Conservation (phyloP, 192 early-diverging fungal species). For the Geranomyces variabilis region DNA sequence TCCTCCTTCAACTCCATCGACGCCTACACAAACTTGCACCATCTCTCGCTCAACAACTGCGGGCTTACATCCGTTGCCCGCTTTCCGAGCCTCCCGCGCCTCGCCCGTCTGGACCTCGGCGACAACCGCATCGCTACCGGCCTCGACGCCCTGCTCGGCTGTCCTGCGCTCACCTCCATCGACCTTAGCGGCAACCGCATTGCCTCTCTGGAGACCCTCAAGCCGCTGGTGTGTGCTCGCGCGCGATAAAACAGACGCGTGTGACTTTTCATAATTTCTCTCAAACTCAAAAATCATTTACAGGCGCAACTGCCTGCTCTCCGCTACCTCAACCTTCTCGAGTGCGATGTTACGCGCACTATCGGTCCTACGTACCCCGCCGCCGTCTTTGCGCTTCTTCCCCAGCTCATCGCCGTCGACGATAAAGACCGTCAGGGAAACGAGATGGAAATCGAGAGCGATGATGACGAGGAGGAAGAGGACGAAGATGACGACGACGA, state of each 20-base stretch:
- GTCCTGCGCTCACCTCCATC: conserved; percentile 3
- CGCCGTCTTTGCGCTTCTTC: conserved; percentile 14
- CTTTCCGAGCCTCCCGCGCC: conserved; percentile 9
- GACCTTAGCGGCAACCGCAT: conserved; percentile 24
- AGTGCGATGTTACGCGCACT: conserved; percentile 14
- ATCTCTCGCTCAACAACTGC: conserved; percentile 29
- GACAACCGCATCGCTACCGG: conserved; percentile 24
- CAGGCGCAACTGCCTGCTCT: conserved; percentile 20
- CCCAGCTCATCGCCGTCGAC: conserved; percentile 17
- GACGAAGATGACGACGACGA: conserved; percentile 3
- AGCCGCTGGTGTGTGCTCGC: conserved; percentile 18
- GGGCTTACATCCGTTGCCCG: not conserved
- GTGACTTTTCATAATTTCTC: not conserved
- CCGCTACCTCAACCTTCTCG: conserved; percentile 15
- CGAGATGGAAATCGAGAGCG: conserved; percentile 20
- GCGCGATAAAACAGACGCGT: not conserved
- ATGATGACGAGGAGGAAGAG: conserved; percentile 28
- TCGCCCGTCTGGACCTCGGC: conserved; percentile 26
- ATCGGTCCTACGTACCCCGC: conserved; percentile 6
- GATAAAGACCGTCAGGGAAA: conserved; percentile 26
- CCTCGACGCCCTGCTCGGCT: not conserved
- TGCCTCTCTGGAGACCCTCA: not conserved
- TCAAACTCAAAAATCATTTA: not conserved
- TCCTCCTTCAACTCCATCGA: not conserved
- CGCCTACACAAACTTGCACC: conserved; percentile 17